phyloP scores from a whole-genome alignment of 1,284 basidiomycete species.

The Termitomyces sp. region DNA sequence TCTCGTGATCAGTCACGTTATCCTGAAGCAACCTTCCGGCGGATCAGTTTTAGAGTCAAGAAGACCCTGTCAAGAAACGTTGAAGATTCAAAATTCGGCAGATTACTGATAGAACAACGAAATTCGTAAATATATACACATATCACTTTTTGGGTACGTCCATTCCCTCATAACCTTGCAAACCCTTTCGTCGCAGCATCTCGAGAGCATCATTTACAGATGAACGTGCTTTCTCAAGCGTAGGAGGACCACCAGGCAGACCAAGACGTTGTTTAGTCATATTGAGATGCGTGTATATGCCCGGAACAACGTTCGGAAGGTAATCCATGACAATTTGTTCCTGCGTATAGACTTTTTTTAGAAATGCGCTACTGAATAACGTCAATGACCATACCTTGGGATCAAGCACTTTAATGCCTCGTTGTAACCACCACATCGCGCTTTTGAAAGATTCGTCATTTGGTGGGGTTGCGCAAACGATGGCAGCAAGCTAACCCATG shows the following conservation, averaged over 20 bases:
- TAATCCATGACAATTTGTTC: conserved; percentile 79
- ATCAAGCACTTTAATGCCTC: conserved; percentile 62
- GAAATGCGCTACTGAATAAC: background rate
- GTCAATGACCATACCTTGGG: conserved; percentile 50
- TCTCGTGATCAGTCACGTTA: conserved; percentile 1
- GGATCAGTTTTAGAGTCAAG: too few relatives aligned
- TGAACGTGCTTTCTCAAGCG: conserved; percentile 56
- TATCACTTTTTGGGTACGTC: conserved; percentile 16
- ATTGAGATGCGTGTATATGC: conserved; percentile 67
- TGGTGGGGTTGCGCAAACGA: conserved; percentile 69
- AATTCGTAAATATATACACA: background rate
- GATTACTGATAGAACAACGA: background rate
- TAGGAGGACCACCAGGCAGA: conserved; percentile 62
- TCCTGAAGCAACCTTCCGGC: background rate
- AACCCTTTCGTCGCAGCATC: conserved; percentile 56
- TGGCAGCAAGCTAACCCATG: conserved; percentile 52
- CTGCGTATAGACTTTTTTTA: conserved; percentile 30
- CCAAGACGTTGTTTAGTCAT: conserved; percentile 72
- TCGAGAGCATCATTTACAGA: conserved; percentile 72
- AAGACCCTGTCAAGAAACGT: too few relatives aligned
- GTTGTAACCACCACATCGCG: conserved; percentile 79
- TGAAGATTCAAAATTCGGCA: too few relatives aligned
- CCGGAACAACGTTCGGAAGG: conserved; percentile 71
- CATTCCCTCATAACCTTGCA: conserved; percentile 20
- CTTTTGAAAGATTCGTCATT: conserved; percentile 75